Percentiles rank a stretch among this genome's conserved stretches.
Evolutionary conservation across 352 stramenopile species (phyloP).

Genomic region (Phytophthora hibernalis): DNA sequence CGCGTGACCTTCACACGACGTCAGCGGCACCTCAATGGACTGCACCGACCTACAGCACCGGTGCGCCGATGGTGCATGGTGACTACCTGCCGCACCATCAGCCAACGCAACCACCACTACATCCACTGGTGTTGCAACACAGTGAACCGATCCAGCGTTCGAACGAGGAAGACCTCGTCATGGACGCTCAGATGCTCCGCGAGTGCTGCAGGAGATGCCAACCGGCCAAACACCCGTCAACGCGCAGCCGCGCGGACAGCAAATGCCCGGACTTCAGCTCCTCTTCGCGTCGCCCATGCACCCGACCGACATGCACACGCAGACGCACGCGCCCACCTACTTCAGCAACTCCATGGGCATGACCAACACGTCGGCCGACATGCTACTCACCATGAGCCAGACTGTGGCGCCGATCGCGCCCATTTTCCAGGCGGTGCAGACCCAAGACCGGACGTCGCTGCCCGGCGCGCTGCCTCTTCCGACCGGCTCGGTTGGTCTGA

Average conservation of each 20-base stretch:
- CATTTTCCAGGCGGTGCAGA: slow-evolving; percentile 14
- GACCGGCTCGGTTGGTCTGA: slow-evolving; percentile 1
- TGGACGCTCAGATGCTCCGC: slow-evolving; percentile 51
- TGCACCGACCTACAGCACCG: slow-evolving; percentile 17
- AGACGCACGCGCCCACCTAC: slow-evolving; percentile 17
- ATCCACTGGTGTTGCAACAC: slow-evolving; percentile 43
- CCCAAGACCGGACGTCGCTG: slow-evolving; percentile 14
- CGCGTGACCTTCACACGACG: slow-evolving; percentile 21
- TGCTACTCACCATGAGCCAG: slow-evolving; percentile 40
- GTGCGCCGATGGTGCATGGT: slow-evolving; percentile 8
- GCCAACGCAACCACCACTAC: slow-evolving; percentile 21
- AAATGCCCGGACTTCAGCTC: slow-evolving; percentile 43
- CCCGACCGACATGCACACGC: slow-evolving; percentile 29
- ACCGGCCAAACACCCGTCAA: slow-evolving; percentile 26
- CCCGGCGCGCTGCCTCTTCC: slow-evolving; percentile 21
- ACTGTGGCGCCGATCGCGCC: slow-evolving; percentile 21
- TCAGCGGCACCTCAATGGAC: slow-evolving; percentile 24
- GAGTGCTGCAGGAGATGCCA: slow-evolving; percentile 51
- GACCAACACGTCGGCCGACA: slow-evolving; percentile 22
- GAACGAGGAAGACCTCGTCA: slow-evolving; percentile 45
- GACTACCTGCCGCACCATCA: slow-evolving; percentile 30
- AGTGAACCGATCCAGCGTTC: slow-evolving; percentile 29
- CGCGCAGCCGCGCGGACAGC: slow-evolving; percentile 26
- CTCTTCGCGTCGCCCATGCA: slow-evolving; percentile 46
- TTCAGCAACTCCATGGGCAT: slow-evolving; percentile 35